Evolutionary conservation across 371 early-diverging fungal genomes (phyloP), one percentile per base, ranked within the genome.

Genomic region (Lichtheimia ornata): DNA sequence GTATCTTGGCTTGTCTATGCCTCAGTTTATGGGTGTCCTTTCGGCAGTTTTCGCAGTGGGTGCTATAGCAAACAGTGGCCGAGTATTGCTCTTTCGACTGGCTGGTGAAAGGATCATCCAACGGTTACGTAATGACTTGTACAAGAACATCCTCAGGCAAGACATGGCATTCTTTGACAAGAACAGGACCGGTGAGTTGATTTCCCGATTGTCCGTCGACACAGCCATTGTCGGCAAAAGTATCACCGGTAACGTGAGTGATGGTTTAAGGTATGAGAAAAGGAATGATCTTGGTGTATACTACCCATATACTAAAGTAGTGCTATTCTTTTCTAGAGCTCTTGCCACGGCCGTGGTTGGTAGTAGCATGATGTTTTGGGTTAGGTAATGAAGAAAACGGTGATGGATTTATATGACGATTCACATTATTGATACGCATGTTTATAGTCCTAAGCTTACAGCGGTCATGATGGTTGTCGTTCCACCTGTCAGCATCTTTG

Each of bases 111-210:
- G 90, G 5, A 85, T 89, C 64, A 84, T 88, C 49, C 83, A 84
- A 53, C 79, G 87, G 17, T 65, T 90, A 49, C 79, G 91, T 40
- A 74, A 75, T 28, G 68, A 74, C 43, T 55, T 89, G 14, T 89
- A 83, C 63, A 72, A 67, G 43, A 69, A 77, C 12, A 74, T 90
- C 6, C 62, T 91, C 42, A 72, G 56, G 25, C 88, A 91, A 66
- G 90, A 90, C 30, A 83, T 91, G 77, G 79, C 79, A 1, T 93
- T 92, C 69, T 91, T 91, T 56, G 94, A 93, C 76, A 73, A 66
- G 58, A 89, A 82, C 64, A 71, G 85, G 64, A 88, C 88, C 2
- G 93, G 93, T 30, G 95, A 94, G 63, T 75, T 94, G 49, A 85
- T 91, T 49, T 88, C 88, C 35, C 81, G 95, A 35, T 76, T 94